Base-by-base conservation (phyloP, 169 alveolate species). In the Cryptosporidium baileyi region DNA sequence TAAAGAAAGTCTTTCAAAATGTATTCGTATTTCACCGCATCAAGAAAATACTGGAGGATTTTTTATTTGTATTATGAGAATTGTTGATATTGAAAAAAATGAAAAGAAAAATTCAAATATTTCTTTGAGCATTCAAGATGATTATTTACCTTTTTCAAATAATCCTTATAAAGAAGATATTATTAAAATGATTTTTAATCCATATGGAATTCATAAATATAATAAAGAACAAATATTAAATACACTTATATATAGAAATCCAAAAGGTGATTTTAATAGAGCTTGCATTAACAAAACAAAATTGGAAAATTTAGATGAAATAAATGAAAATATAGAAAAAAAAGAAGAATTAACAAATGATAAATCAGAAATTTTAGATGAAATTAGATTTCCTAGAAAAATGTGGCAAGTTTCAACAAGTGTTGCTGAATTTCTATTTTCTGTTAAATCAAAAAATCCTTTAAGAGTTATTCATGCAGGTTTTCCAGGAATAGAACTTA, bases 11-110 rank as follows among this genome's bases (percentile, higher is more conserved):
- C 92, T 93, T 19, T 91, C 63, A 60, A 90, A 91, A 40, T 94
- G 98, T 60, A 89, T 94, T 79, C 91, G 99, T 61, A 92, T 95
- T 43, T 80, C 94, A 28, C 98, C 99, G 13, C 96, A 95, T 82
- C 96, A 94, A 85, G 85, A 93, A 88, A 94, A 96, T 82, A 95
- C 99, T 0, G 96, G 97, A 30, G 98, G 97, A 38, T 96, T 96
- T 81, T 96, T 93, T 88, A 91, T 95, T 17, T 94, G 97, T 17
- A 81, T 94, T 15, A 67, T 96, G 43, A 91, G 89, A 80, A 93
- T 59, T 36, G 3, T 41, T 8, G 47, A 13, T 15, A 32, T 43
- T 24, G 61, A 65, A 7, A 65, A 91, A 59, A 89, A n/a, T 34
- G 34, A 22, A 6, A 80, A 43, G 28, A 22, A 32, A 13, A n/a